A percentile compares a stretch with the other conserved stretches of the same genome.
Conservation (phyloP, 805 yeast species). For the Kazachstania viticola region DNA sequence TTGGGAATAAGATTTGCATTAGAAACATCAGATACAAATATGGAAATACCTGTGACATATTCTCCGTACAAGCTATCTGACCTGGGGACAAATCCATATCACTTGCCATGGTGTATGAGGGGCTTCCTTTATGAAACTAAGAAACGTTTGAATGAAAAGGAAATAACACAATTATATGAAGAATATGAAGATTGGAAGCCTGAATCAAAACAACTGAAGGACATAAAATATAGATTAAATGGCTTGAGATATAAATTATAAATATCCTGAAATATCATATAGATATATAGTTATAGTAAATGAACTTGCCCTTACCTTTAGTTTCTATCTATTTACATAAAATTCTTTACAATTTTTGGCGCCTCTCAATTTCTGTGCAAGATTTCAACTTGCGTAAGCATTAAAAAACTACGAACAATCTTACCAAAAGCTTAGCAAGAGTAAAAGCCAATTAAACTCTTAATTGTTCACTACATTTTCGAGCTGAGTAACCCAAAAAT, state of each 20-base stretch:
- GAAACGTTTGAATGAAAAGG: conserved; percentile 40
- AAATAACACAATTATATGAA: conserved; percentile 46
- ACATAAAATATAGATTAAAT: conserved; percentile 66
- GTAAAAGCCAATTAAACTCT: no score
- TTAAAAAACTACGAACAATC: no score
- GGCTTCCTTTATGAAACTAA: conserved; percentile 64
- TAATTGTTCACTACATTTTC: no score
- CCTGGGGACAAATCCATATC: conserved; percentile 68
- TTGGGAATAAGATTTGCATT: conserved; percentile 63
- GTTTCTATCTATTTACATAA: no score
- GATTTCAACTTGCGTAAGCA: no score
- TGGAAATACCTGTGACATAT: conserved; percentile 28
- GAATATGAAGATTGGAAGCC: conserved; percentile 87
- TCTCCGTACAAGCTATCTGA: conserved; percentile 48
- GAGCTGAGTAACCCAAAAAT: no score
- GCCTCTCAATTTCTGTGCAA: no score
- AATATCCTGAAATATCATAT: background rate
- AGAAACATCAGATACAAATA: conserved; percentile 54
- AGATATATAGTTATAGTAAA: no score
- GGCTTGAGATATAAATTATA: conserved; percentile 31
- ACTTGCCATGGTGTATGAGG: conserved; percentile 86
- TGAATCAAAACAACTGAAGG: conserved; percentile 67
- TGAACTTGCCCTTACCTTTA: no score
- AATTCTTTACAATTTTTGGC: no score
- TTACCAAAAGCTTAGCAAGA: no score